Conservation (phyloP, 768 basidiomycete genomes). For the Tulasnella sp. region DNA sequence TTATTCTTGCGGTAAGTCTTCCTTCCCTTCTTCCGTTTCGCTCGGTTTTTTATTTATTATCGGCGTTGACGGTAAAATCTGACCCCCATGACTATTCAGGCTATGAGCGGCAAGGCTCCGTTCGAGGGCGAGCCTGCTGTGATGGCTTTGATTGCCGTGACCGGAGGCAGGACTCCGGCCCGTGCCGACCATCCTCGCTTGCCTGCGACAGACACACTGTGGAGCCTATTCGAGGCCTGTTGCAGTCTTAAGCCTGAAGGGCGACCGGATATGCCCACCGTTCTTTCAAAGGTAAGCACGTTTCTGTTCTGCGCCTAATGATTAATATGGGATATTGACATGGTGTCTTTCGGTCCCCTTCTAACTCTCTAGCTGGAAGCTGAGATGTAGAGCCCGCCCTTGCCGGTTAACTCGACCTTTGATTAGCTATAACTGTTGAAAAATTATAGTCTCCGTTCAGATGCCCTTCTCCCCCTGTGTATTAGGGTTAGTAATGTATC, state of each 20-base stretch:
- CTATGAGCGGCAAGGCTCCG: not conserved
- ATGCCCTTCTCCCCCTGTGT: no score
- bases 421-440: no score
- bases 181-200: not conserved
- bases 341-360: no score
- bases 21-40: not conserved
- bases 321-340: no score
- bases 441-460: no score
- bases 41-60: not conserved
- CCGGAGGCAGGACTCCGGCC: not conserved
- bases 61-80: no score
- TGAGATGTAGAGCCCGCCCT: no score
- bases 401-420: no score
- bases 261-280: not conserved
- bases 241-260: not conserved
- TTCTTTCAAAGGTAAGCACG: not conserved
- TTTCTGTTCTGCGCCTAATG: no score
- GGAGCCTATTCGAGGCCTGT: not conserved
- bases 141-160: no score
- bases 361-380: no score
- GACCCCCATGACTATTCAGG: not conserved
- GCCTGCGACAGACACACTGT: not conserved
- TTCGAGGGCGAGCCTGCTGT: not conserved
- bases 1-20: not conserved
- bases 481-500: no score